A percentile compares a stretch with the other conserved stretches of the same genome.
Conservation (phyloP, 164 flowering plant species). For the Aristolochia fimbriata region DNA sequence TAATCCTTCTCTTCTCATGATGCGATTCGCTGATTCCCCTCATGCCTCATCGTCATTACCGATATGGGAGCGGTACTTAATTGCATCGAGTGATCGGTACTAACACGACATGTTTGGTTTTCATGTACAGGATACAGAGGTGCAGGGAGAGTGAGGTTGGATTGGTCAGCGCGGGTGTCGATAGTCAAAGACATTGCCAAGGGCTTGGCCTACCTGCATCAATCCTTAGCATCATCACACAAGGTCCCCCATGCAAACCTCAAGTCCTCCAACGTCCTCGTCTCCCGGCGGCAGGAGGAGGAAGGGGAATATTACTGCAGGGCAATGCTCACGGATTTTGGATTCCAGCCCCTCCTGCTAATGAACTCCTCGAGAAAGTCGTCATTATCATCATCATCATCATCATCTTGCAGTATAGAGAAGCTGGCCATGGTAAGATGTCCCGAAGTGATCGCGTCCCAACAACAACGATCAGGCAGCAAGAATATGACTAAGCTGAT, state of each 20-base stretch:
- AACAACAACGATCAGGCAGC: too few relatives aligned
- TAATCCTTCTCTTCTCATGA: not conserved
- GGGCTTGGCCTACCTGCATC: conserved; percentile 45
- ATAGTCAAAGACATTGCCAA: conserved; percentile 47
- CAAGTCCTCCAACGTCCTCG: conserved; percentile 51
- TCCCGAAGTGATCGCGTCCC: too few relatives aligned
- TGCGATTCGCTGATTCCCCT: conserved; percentile 1
- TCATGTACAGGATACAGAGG: conserved; percentile 32
- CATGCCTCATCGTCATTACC: not conserved
- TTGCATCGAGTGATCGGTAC: too few relatives aligned
- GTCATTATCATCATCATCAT: too few relatives aligned
- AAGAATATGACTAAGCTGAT: too few relatives aligned
- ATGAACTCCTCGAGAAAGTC: too few relatives aligned
- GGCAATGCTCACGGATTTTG: conserved; percentile 44
- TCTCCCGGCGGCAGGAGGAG: conserved; percentile 8
- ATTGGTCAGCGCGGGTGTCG: conserved; percentile 35
- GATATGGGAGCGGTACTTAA: not conserved
- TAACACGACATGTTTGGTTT: too few relatives aligned
- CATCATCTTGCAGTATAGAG: conserved; percentile 7
- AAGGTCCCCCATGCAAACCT: conserved; percentile 58
- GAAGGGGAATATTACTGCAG: not conserved
- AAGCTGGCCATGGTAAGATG: conserved; percentile 27
- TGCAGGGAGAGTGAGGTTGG: conserved; percentile 26
- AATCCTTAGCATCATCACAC: conserved; percentile 28
- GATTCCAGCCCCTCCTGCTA: conserved; percentile 40